Evolutionary conservation across 306 rosid genomes (phyloP).

Genomic region (Vigna mungo): DNA sequence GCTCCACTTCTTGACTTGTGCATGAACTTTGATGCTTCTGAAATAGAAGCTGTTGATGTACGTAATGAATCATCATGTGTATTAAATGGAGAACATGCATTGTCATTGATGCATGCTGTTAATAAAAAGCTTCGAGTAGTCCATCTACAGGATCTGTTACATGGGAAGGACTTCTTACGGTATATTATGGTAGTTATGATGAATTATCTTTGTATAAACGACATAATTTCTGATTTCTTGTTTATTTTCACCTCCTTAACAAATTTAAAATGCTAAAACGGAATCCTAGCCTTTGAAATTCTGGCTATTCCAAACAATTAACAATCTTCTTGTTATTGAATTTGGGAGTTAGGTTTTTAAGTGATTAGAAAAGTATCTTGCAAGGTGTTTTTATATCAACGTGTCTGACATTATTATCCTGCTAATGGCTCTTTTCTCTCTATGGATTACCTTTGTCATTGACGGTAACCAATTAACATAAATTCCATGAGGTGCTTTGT

Average conservation of each 20-base stretch:
- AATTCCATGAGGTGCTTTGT: constrained; percentile 33
- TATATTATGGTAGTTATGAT: constrained; percentile 51
- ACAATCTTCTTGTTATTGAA: constrained; percentile 34
- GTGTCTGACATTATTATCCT: constrained; percentile 17
- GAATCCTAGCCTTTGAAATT: constrained; percentile 30
- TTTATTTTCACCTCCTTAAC: constrained; percentile 30
- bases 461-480: background rate
- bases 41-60: constrained; percentile 77
- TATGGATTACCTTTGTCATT: constrained; percentile 23
- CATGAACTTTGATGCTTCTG: constrained; percentile 60
- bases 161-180: constrained; percentile 78
- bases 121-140: constrained; percentile 80
- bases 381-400: background rate
- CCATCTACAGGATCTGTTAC: constrained; percentile 66
- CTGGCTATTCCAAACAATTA: constrained; percentile 19
- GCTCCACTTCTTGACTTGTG: constrained; percentile 73
- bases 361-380: constrained; percentile 7
- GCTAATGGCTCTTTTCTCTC: constrained; percentile 16
- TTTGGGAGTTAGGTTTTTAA: constrained; percentile 30
- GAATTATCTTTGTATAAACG: constrained; percentile 38
- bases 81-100: constrained; percentile 65
- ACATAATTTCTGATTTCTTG: constrained; percentile 28
- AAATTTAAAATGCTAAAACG: constrained; percentile 33
- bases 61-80: constrained; percentile 60
- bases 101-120: constrained; percentile 73